Conservation (phyloP, 2,329 filamentous ascomycete genomes). For the Xylaria digitata region DNA sequence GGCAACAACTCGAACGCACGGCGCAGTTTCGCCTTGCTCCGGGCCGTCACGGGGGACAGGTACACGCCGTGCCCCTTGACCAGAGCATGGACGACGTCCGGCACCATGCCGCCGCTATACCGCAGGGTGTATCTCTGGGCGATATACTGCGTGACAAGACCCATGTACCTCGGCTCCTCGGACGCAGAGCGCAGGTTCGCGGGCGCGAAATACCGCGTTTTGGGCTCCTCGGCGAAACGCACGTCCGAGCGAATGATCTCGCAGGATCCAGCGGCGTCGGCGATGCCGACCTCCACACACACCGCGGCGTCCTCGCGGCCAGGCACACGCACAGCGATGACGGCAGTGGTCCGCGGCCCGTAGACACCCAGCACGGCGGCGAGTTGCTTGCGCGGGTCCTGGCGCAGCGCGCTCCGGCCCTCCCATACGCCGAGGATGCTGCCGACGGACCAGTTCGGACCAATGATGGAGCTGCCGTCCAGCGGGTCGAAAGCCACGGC, state of each 20-base stretch:
- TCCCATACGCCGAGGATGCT: slow-evolving; percentile 71
- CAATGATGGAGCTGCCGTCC: slow-evolving; percentile 71
- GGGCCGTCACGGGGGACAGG: slow-evolving; percentile 64
- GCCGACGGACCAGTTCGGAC: slow-evolving; percentile 68
- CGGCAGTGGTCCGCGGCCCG: slow-evolving; percentile 65
- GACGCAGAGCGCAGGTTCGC: slow-evolving; percentile 70
- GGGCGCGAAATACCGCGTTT: slow-evolving; percentile 70
- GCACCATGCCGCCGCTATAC: slow-evolving; percentile 70
- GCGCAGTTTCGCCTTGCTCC: slow-evolving; percentile 67
- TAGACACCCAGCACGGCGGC: slow-evolving; percentile 65
- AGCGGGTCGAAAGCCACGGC: slow-evolving; percentile 72
- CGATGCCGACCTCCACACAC: slow-evolving; percentile 66
- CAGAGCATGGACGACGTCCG: slow-evolving; percentile 69
- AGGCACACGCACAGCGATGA: slow-evolving; percentile 65
- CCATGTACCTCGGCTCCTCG: slow-evolving; percentile 61
- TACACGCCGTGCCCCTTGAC: slow-evolving; percentile 72
- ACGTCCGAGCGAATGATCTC: slow-evolving; percentile 58
- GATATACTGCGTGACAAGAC: slow-evolving; percentile 63
- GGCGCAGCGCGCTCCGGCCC: slow-evolving; percentile 58
- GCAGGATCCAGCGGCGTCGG: slow-evolving; percentile 44
- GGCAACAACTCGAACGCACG: slow-evolving; percentile 69
- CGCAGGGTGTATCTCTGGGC: slow-evolving; percentile 67
- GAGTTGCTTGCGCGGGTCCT: slow-evolving; percentile 57
- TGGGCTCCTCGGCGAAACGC: slow-evolving; percentile 54
- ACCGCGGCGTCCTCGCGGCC: slow-evolving; percentile 44